These are phyloP conservation scores for Durusdinium trenchii DNA, from an alignment of 73 alveolate genomes.

Conservation along the genomic window DNA sequence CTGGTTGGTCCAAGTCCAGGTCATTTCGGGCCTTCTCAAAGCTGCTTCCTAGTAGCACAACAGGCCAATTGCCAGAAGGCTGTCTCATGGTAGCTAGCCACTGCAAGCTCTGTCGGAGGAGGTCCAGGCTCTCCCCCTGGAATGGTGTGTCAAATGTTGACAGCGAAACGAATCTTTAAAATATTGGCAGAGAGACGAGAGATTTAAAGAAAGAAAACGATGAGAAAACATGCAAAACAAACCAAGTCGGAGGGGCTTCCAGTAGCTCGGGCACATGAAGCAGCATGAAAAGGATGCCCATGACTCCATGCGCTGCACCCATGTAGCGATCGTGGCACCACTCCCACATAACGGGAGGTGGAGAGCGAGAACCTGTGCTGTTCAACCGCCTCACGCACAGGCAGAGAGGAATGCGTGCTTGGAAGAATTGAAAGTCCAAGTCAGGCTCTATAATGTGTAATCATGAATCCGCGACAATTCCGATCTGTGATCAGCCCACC, in stretches of 20 bases:
- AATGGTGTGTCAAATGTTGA: not conserved
- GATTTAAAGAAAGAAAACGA: too few relatives aligned
- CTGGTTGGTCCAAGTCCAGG: not conserved
- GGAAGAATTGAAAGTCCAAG: not conserved
- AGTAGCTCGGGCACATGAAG: slow-evolving; percentile 96
- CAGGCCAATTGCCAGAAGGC: slow-evolving; percentile 97
- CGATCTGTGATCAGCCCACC: not conserved
- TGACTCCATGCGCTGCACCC: slow-evolving; percentile 99
- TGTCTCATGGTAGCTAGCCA: slow-evolving; percentile 94
- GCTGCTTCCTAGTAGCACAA: not conserved
- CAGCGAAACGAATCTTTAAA: not conserved
- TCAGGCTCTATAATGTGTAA: not conserved
- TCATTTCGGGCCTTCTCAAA: not conserved
- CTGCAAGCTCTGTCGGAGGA: slow-evolving; percentile 67
- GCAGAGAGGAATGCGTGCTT: not conserved
- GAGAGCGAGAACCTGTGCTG: not conserved
- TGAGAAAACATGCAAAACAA: not conserved
- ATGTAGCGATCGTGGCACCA: slow-evolving; percentile 96
- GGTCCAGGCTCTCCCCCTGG: slow-evolving; percentile 1
- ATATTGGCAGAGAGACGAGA: not conserved
- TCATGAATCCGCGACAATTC: not conserved
- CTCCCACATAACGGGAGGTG: slow-evolving; percentile 69
- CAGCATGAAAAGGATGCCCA: slow-evolving; percentile 97
- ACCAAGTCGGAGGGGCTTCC: not conserved
- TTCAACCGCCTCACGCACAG: not conserved